Evolutionary conservation across 495 filamentous ascomycete genomes (phyloP).

Genomic region (Trichocladium antarcticum): DNA sequence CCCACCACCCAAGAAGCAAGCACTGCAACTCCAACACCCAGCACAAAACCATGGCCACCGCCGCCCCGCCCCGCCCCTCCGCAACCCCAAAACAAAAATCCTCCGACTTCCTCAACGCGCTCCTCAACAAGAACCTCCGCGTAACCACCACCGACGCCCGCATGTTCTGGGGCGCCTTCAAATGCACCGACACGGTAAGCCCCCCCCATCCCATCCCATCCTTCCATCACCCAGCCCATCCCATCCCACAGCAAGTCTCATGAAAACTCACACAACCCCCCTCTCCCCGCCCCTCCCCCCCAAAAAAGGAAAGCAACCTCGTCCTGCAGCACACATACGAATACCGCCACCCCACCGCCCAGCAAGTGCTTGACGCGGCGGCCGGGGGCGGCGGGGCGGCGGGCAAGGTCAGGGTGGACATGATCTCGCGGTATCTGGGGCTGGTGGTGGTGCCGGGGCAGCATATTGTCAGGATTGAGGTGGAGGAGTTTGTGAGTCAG

Average conservation of each 20-base stretch:
- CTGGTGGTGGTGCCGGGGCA: conserved; percentile 83
- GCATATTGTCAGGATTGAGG: conserved; percentile 76
- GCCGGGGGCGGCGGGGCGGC: conserved; percentile 15
- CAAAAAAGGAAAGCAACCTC: conserved; percentile 50
- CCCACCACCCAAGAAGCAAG: neutral
- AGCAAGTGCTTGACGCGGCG: conserved; percentile 11
- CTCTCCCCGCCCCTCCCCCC: neutral
- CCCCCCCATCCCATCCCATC: neutral
- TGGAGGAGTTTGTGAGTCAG: conserved; percentile 57
- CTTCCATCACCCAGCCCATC: neutral
- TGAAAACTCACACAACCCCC: neutral
- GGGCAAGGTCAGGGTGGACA: conserved; percentile 47
- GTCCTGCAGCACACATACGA: conserved; percentile 78
- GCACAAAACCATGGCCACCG: conserved; percentile 3
- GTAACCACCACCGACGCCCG: conserved; percentile 73
- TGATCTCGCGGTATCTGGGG: conserved; percentile 78
- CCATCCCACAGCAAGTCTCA: neutral
- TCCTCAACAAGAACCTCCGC: conserved; percentile 60
- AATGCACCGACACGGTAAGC: conserved; percentile 83
- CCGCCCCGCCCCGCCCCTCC: neutral
- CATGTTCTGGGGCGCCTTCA: conserved; percentile 82
- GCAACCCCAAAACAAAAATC: conserved; percentile 18
- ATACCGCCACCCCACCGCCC: conserved; percentile 60
- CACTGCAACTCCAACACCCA: neutral
- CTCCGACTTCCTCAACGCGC: conserved; percentile 35